These are phyloP conservation scores for Cadophora sp. DNA, from an alignment of 2,329 filamentous ascomycete species.

Conservation along the genomic window DNA sequence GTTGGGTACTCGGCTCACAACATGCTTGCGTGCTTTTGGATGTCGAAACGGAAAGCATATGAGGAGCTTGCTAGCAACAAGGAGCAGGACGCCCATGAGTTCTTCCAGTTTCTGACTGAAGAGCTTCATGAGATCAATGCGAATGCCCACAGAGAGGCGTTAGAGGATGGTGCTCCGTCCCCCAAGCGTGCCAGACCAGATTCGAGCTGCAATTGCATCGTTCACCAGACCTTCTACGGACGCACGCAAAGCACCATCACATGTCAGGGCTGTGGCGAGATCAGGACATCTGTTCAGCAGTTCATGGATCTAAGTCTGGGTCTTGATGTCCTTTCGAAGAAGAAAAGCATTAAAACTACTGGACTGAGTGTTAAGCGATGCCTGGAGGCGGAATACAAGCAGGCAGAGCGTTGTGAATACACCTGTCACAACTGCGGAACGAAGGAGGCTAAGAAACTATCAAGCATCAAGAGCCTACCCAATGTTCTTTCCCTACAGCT, in stretches of 20 bases:
- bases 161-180: slow-evolving; percentile 37
- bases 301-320: slow-evolving; percentile 92
- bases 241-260: slow-evolving; percentile 90
- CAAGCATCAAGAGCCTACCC: slow-evolving; percentile 83
- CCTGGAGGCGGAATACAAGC: slow-evolving; percentile 85
- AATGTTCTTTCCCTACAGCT: slow-evolving; percentile 92
- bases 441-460: slow-evolving; percentile 82
- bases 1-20: slow-evolving; percentile 91
- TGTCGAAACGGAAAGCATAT: slow-evolving; percentile 75
- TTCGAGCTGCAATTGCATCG: slow-evolving; percentile 77
- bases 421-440: slow-evolving; percentile 81
- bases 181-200: slow-evolving; percentile 36
- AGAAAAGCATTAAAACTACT: slow-evolving; percentile 55
- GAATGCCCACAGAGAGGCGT: slow-evolving; percentile 52
- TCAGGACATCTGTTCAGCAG: slow-evolving; percentile 83
- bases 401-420: slow-evolving; percentile 87
- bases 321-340: slow-evolving; percentile 77
- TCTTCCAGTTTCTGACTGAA: slow-evolving; percentile 94
- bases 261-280: slow-evolving; percentile 84
- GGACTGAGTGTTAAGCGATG: slow-evolving; percentile 72
- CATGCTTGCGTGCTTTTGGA: slow-evolving; percentile 89
- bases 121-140: slow-evolving; percentile 83
- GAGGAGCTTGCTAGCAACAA: slow-evolving; percentile 86
- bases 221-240: slow-evolving; percentile 94
- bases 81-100: slow-evolving; percentile 97